A percentile compares a stretch with the other conserved stretches of the same genome.
Conservation (phyloP, 441 rosid species). For the Pelargonium citronellum region DNA sequence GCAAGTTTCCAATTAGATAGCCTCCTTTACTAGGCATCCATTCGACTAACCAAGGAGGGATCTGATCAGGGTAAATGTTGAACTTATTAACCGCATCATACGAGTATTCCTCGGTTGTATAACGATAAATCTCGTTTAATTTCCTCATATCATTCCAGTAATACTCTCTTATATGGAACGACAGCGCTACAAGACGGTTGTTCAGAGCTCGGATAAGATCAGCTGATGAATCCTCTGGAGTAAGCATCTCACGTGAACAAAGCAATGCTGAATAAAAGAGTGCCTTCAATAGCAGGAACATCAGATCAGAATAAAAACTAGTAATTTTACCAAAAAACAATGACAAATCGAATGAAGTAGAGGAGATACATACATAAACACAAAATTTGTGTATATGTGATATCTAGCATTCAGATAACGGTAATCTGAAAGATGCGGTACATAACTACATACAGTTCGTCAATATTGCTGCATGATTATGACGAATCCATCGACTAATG, state of each 20-base stretch:
- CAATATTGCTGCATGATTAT: no score
- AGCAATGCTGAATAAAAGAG: slow-evolving; percentile 82
- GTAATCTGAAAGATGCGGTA: no score
- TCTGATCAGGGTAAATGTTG: slow-evolving; percentile 89
- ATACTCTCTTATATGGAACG: slow-evolving; percentile 86
- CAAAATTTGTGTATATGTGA: no score
- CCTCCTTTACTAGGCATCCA: slow-evolving; percentile 92
- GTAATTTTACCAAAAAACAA: background rate
- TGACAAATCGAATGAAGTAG: no score
- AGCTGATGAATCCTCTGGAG: slow-evolving; percentile 78
- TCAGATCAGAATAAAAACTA: slow-evolving; percentile 14
- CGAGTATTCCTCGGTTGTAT: slow-evolving; percentile 92
- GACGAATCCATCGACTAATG: no score
- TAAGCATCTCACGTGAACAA: slow-evolving; percentile 80
- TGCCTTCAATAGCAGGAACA: slow-evolving; percentile 40
- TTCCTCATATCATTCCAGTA: slow-evolving; percentile 79
- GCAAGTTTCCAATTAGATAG: slow-evolving; percentile 80
- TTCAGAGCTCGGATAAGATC: slow-evolving; percentile 80
- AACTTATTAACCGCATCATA: slow-evolving; percentile 86
- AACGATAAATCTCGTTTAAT: slow-evolving; percentile 83
- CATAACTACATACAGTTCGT: no score
- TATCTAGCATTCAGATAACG: no score
- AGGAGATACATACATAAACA: no score
- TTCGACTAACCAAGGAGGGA: slow-evolving; percentile 89
- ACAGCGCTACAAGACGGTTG: slow-evolving; percentile 81